Conservation (phyloP, 768 basidiomycete species). For the Tricholoma sp. region DNA sequence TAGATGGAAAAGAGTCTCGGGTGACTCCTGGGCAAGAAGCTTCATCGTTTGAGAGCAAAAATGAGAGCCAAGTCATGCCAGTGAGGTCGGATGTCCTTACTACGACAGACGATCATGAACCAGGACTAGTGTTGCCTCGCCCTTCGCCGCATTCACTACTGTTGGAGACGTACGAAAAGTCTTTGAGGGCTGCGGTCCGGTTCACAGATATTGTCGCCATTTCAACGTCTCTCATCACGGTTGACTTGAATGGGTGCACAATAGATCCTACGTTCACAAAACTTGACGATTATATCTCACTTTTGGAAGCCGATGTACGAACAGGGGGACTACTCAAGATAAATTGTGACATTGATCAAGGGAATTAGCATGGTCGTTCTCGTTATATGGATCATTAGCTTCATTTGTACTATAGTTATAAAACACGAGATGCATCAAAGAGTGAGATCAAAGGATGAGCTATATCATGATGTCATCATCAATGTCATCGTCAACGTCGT, state of each 20-base stretch:
- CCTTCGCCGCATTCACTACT: constrained; percentile 5
- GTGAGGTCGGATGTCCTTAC: neutral
- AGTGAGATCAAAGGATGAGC: too few relatives aligned
- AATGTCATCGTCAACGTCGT: constrained; percentile 19
- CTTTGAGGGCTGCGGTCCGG: constrained; percentile 15
- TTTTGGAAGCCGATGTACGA: constrained; percentile 19
- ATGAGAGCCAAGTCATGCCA: neutral
- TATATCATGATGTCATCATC: constrained; percentile 7
- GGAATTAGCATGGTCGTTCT: neutral
- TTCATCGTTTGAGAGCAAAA: neutral
- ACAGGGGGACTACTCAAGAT: constrained; percentile 22
- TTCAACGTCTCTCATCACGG: constrained; percentile 6
- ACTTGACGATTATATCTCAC: constrained; percentile 11
- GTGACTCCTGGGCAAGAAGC: neutral
- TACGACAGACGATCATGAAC: neutral
- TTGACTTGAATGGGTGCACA: constrained; percentile 24
- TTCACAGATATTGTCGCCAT: neutral
- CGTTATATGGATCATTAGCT: neutral
- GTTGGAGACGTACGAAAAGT: constrained; percentile 13
- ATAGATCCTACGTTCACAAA: constrained; percentile 15
- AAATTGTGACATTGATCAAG: neutral
- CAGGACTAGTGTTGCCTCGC: neutral
- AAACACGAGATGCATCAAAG: neutral
- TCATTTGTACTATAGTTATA: constrained; percentile 3
- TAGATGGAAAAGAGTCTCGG: neutral